Base-by-base conservation (phyloP, 2,329 filamentous ascomycete genomes). In the Venturia nashicola region DNA sequence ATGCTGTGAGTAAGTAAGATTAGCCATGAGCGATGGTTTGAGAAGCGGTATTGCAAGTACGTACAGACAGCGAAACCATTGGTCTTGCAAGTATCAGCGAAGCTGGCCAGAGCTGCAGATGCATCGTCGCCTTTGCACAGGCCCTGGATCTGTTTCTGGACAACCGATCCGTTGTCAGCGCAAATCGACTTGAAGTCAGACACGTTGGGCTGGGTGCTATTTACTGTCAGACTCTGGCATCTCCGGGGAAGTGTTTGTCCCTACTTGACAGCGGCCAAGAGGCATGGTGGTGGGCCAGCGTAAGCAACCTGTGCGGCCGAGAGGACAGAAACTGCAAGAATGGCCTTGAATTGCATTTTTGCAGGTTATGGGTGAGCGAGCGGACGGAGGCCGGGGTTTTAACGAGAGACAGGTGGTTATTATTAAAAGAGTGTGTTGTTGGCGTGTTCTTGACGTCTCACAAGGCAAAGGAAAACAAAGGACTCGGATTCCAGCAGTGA, bases 201-300 rank as follows among this genome's bases (percentile, higher is more conserved):
- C 2, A 48, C 48, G 34, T 59, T 42, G n/a, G 46, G 46, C 23
- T 62, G 43, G 20, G 36, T 27, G 36, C 59, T 60, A 11, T 60
- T 16, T 60, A 7, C 39, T 18, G 11, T 42, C 43, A 60, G 20
- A 27, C 27, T 5, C 1, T 59, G n/a, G 7, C 8, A 27, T 16
- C 11, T 42, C 36, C 36, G 6, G 11, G 11, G 2, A 3, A 11
- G 36, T 39, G 12, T 34, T 40, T 43, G 18, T 23, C 16, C 61
- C 20, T 43, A 63, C 61, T 55, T 59, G 44, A 63, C 34, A 23
- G 61, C 61, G 7, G 46, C 61, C n/a, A 63, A 23, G 14, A 63
- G 46, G 44, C 61, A 63, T 59, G 61, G 46, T 36, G 61, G 61
- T n/a, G 46, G 32, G 18, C 9, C 7, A 54, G 42, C 44, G 16